Base-by-base conservation (phyloP, 2,329 filamentous ascomycete species). In the Curvularia sp. region DNA sequence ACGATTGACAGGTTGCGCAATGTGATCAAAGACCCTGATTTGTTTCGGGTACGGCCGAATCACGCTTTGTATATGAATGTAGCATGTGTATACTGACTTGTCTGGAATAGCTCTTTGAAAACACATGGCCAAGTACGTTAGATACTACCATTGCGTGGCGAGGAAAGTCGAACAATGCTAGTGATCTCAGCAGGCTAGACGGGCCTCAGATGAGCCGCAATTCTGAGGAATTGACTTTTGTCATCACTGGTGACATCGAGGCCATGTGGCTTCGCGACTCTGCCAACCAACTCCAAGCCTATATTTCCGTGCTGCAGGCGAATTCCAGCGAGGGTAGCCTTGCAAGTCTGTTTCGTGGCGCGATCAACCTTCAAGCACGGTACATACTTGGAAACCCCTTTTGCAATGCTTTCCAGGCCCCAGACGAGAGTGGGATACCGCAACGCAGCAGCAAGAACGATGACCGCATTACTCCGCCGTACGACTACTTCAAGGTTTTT, bases 121-220 rank as follows among this genome's bases (percentile, higher is more conserved):
- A 93, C 71, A 81, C 85, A 1, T 92, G 86, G 76, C 89, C 90
- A 0, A 92, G 90, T 74, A 91, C 89, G 0, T 78, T 93, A n/a
- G 89, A 92, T 70, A 92, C 89, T 0, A 89, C 89, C 0, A 83
- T 92, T 48, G 83, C 82, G 56, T 92, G 88, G 89, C 85, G 83
- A 51, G 89, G 89, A 0, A 77, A 79, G 52, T 81, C 80, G 7
- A 82, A 85, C 84, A 59, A 77, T 82, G 0, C 42, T 12, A 44
- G 42, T 13, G 53, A 48, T 6, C 13, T 13, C 1, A 15, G 54
- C 49, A 60, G 58, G 9, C 5, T 56, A 5, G 51, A 55, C 13
- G 47, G 38, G 2, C 47, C 41, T 13, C 33, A 42, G 31, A 55
- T 50, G 24, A 58, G 48, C 43, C 35, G 46, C 47, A 60, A 61